Evolutionary conservation across 2,329 filamentous ascomycete genomes (phyloP), one percentile per base, ranked within the genome.

Genomic region (Trichophyton schoenleinii): DNA sequence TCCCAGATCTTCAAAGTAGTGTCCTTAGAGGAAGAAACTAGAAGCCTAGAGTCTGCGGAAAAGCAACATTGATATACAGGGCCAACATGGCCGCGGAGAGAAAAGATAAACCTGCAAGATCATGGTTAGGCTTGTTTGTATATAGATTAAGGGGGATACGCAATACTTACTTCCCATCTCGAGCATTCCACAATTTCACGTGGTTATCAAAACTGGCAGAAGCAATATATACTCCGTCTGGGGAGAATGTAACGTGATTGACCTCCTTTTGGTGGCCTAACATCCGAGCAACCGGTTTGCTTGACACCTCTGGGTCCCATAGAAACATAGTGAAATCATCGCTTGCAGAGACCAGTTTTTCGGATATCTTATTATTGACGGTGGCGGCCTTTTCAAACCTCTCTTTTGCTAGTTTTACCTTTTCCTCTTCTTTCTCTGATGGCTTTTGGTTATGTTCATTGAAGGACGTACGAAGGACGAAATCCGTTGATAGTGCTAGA

Each of bases 301-400:
- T 88, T 3, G 87, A 86, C 49, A 79, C 80, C 8, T 85, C 80
- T 0, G 91, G 91, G 63, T 95, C 89, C 92, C 92, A 99, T 6
- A 99, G 81, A 71, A 91, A 96, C 82, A 99, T 92, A 4, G 91
- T 96, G 73, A 91, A 95, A 73, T 99, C 94, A 70, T 97, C 94
- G 66, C 87, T 92, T 1, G 92, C 94, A 7, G 91, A 95, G 2
- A 95, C 88, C 3, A 97, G 77, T 31, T 89, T 83, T 77, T 99
- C 94, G 0, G 88, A 84, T 22, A 95, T 80, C 69, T 86, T 84
- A 28, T 88, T 88, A 65, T 87, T 83, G 31, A 91, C 80, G 1
- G 81, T 88, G 3, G 90, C 89, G 1, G 91, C 91, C 71, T 91
- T 89, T 68, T 94, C 86, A 70, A 96, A 97, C 28, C 91, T 83